These are phyloP conservation scores for Populus hybrid DNA, from an alignment of 441 rosid genomes.

Conservation along the genomic window DNA sequence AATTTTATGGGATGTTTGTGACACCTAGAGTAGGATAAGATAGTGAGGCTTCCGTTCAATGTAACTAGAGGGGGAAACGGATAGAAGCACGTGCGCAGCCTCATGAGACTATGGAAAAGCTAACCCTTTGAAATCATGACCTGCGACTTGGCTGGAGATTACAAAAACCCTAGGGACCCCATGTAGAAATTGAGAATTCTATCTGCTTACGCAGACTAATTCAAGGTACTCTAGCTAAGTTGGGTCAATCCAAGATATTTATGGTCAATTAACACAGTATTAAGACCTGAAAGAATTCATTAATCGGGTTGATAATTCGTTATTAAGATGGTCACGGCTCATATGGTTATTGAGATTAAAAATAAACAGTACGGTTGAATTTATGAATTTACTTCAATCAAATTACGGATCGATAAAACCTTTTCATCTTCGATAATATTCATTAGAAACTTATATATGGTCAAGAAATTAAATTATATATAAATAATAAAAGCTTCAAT, in stretches of 20 bases:
- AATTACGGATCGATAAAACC: background rate
- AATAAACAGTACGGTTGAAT: background rate
- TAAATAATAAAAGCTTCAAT: background rate
- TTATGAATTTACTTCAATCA: background rate
- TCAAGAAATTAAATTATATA: no score
- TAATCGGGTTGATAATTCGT: background rate
- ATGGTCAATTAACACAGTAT: background rate
- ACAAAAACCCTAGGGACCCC: background rate
- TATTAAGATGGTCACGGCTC: background rate
- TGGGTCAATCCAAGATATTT: no score
- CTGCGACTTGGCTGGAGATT: background rate
- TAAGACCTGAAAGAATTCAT: no score
- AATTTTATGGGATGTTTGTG: background rate
- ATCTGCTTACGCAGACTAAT: background rate
- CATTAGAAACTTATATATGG: background rate
- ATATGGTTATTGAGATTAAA: background rate
- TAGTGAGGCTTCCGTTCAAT: slow-evolving; percentile 3
- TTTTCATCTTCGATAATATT: background rate
- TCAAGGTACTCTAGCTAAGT: no score
- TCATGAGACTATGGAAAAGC: slow-evolving; percentile 14
- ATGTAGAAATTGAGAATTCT: background rate
- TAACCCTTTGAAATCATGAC: background rate
- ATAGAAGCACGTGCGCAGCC: slow-evolving; percentile 33
- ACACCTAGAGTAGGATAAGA: background rate
- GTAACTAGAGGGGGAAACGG: background rate